A percentile compares a stretch with the other conserved stretches of the same genome.
Conservation (phyloP, 2,329 filamentous ascomycete species). For the Ophiocordyceps camponoti-leonardi region DNA sequence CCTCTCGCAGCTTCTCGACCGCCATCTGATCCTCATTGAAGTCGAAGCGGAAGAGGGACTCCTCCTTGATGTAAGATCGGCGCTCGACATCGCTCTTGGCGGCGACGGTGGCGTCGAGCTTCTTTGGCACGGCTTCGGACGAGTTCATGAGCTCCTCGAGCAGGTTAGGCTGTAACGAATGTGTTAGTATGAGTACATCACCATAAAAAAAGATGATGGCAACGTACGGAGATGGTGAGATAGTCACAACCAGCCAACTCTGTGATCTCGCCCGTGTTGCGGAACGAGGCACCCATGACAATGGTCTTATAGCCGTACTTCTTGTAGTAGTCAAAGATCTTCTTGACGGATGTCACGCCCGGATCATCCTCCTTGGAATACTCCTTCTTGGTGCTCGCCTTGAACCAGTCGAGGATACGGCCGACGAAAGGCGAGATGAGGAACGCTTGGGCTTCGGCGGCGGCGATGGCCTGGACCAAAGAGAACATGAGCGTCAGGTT, state of each 20-base stretch:
- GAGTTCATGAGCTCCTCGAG: conserved; percentile 91
- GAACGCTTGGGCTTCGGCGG: conserved; percentile 87
- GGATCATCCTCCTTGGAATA: conserved; percentile 84
- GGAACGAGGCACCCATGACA: conserved; percentile 98
- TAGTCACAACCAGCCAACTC: conserved; percentile 98
- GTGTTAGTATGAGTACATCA: conserved; percentile 5
- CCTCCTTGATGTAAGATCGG: conserved; percentile 80
- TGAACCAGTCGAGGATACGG: conserved; percentile 99
- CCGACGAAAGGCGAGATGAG: conserved; percentile 99
- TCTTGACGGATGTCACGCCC: conserved; percentile 83
- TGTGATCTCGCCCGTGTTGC: conserved; percentile 89
- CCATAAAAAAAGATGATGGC: conserved; percentile 1
- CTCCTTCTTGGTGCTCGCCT: conserved; percentile 86
- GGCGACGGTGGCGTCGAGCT: conserved; percentile 62
- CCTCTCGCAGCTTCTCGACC: conserved; percentile 96
- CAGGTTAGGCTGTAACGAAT: conserved; percentile 61
- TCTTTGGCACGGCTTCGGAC: conserved; percentile 66
- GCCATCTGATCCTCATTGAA: conserved; percentile 99
- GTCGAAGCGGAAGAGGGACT: conserved; percentile 88
- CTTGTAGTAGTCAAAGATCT: conserved; percentile 99
- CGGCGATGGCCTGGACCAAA: conserved; percentile 80
- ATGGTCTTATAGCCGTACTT: conserved; percentile 98
- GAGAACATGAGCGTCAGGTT: conserved; percentile 99
- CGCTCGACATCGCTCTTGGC: conserved; percentile 59
- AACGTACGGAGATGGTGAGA: conserved; percentile 81